These are phyloP conservation scores for Lachancea cidri DNA, from an alignment of 805 yeast genomes.

Conservation along the genomic window DNA sequence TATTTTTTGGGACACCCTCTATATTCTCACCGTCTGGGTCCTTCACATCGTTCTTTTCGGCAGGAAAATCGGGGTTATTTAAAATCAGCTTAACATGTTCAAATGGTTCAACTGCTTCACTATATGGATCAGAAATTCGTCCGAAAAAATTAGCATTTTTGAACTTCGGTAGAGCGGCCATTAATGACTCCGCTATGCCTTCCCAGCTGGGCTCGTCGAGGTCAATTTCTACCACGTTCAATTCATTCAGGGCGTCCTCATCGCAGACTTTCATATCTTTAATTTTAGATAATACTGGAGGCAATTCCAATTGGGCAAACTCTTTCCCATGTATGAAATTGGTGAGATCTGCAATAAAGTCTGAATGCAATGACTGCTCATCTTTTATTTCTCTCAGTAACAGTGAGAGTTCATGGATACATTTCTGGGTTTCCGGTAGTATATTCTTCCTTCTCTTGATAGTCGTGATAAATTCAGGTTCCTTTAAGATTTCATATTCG, in stretches of 20 bases:
- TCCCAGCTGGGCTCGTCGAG: constrained; percentile 29
- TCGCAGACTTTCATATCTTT: constrained; percentile 34
- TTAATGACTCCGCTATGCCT: constrained; percentile 22
- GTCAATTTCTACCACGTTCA: constrained; percentile 23
- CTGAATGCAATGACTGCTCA: constrained; percentile 3
- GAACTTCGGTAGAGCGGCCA: constrained; percentile 35
- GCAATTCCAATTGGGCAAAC: neutral
- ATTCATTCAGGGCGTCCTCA: constrained; percentile 35
- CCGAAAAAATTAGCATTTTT: constrained; percentile 29
- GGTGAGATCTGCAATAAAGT: neutral
- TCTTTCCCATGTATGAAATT: neutral
- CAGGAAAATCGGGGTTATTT: constrained; percentile 9
- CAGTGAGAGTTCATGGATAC: constrained; percentile 13
- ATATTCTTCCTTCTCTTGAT: constrained; percentile 13
- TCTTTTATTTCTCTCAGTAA: constrained; percentile 18
- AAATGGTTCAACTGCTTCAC: constrained; percentile 43
- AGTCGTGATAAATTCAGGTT: constrained; percentile 6
- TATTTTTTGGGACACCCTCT: too few relatives aligned
- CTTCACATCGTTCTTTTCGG: neutral
- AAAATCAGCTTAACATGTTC: constrained; percentile 39
- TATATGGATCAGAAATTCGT: constrained; percentile 48
- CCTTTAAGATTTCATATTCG: constrained; percentile 52
- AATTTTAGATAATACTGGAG: constrained; percentile 32
- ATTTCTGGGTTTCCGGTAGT: constrained; percentile 26
- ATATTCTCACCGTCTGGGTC: too few relatives aligned